A percentile compares a stretch with the other conserved stretches of the same genome.
Conservation (phyloP, 2,329 filamentous ascomycete species). For the Chaetomiaceae sp. region DNA sequence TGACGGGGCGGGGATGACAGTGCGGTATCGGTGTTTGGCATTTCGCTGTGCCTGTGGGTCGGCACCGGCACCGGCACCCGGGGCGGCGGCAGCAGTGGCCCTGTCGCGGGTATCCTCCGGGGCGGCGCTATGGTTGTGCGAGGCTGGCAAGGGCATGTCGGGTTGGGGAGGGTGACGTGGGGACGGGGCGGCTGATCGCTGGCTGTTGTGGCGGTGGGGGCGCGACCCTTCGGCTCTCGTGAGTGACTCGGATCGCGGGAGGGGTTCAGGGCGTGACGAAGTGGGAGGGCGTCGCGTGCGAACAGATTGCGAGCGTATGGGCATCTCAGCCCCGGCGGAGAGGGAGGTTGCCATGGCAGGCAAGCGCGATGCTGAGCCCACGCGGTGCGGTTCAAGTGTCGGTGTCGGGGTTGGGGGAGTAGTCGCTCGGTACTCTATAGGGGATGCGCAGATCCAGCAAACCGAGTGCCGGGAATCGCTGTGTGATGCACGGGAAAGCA, state of each 20-base stretch:
- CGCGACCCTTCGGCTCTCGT: constrained; percentile 26
- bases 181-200: constrained; percentile 38
- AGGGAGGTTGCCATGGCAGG: constrained; percentile 25
- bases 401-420: too few species aligned
- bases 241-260: constrained; percentile 27
- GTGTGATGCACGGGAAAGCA: background rate
- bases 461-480: background rate
- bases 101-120: constrained; percentile 47
- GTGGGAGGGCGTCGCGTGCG: constrained; percentile 27
- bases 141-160: constrained; percentile 49
- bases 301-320: constrained; percentile 28
- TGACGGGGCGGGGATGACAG: constrained; percentile 82
- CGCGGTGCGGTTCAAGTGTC: too few species aligned
- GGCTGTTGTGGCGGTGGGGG: constrained; percentile 37
- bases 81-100: constrained; percentile 31
- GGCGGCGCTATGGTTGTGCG: constrained; percentile 47
- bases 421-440: too few species aligned
- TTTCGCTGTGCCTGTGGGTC: constrained; percentile 38
- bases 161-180: constrained; percentile 27
- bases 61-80: too few species aligned
- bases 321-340: constrained; percentile 24
- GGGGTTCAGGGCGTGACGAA: constrained; percentile 23
- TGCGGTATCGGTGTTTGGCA: constrained; percentile 57
- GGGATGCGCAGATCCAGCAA: too few species aligned
- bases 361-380: constrained; percentile 1